Evolutionary conservation across 179 eudicot genomes (phyloP), one percentile per base, ranked within the genome.

Genomic region (Spinacia oleracea): DNA sequence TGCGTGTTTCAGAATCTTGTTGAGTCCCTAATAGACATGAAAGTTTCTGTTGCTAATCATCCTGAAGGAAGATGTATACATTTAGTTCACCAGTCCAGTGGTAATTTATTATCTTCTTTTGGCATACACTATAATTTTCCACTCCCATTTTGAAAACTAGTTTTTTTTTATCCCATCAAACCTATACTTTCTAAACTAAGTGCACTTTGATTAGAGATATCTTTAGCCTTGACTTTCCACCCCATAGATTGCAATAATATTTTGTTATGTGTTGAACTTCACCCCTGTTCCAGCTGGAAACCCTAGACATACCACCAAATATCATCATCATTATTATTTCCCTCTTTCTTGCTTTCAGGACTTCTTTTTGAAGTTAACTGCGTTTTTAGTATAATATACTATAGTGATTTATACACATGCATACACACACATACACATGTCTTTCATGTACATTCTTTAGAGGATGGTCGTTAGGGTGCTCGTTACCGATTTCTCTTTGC

Each of bases 81-180:
- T 56, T 93, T 83, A 63, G 72, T 83, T 83, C 99, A 96, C 86
- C 90, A 84, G 77, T 87, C 92, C 63, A 93, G 96, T 76, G 98
- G 98, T 95, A 93, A 89, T 68, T 69, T 34, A 56, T 20, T 6
- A 21, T 27, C 35, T 1, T 23, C 46, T 32, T 63, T 32, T 48
- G 27, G 29, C 65, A 9, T 56, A 12, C 9, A 38, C 40, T 38
- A 38, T 38, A 38, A 2, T 65, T 16, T 8, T 51, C 56, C 58
- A 0, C n/a, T 53, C 58, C 20, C 58, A 18, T 21, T 46, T 21
- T 32, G 35, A 32, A 51, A 53, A 31, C 1, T 9, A 51, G 3
- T 51, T 31, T 51, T 51, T 31, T 51, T 0, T 9, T 2, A n/a
- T 67, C 50, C 72, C 25, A 38, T 38, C 29, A 21, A 55, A 55